phyloP scores from a whole-genome alignment of 176 grass and related monocot species.

The Pontederia crassipes region DNA sequence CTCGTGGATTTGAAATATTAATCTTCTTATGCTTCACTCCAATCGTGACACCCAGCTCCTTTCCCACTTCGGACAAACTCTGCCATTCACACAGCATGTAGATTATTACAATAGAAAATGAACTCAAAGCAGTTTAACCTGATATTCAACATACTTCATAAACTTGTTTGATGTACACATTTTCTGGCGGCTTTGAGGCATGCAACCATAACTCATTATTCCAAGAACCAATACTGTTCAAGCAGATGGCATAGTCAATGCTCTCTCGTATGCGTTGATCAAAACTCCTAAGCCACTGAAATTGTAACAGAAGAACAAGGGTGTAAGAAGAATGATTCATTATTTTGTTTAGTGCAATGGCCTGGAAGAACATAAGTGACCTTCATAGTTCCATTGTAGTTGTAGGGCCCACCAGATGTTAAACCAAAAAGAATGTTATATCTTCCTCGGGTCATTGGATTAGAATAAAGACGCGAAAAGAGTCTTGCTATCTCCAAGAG shows the following conservation, averaged over 20 bases:
- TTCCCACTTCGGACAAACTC: slow-evolving; percentile 72
- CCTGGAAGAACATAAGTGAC: slow-evolving; percentile 23
- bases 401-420: slow-evolving; percentile 96
- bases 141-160: slow-evolving; percentile 49
- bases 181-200: slow-evolving; percentile 96
- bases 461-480: slow-evolving; percentile 82
- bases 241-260: slow-evolving; percentile 96
- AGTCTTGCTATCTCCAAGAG: slow-evolving; percentile 91
- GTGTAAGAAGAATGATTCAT: neutral
- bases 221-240: slow-evolving; percentile 92
- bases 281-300: slow-evolving; percentile 95
- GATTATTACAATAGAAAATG: neutral
- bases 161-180: slow-evolving; percentile 88
- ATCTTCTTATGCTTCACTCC: slow-evolving; percentile 99
- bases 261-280: slow-evolving; percentile 88
- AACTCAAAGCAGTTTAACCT: neutral
- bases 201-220: slow-evolving; percentile 87
- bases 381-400: slow-evolving; percentile 96
- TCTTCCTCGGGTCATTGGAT: slow-evolving; percentile 81
- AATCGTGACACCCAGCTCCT: slow-evolving; percentile 70
- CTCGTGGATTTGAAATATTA: slow-evolving; percentile 88
- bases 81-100: slow-evolving; percentile 19
- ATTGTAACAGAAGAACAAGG: slow-evolving; percentile 1
- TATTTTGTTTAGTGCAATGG: neutral
- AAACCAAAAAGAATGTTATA: slow-evolving; percentile 98